Evolutionary conservation across 306 rosid species (phyloP).

Genomic region (Sindora glabra): DNA sequence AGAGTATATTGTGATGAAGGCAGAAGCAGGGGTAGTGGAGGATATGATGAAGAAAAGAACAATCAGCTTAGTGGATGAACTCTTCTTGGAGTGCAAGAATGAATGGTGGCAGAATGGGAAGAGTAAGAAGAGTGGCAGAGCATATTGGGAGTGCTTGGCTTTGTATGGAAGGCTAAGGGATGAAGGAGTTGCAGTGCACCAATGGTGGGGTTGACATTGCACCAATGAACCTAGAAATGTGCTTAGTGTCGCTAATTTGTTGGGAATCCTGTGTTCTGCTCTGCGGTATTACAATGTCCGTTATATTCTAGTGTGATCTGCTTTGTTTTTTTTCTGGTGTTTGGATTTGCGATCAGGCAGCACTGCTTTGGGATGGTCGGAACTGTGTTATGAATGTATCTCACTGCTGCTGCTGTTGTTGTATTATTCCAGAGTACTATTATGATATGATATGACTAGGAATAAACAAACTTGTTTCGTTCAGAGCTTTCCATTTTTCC

Average conservation of each 20-base stretch:
- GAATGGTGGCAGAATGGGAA: constrained; percentile 49
- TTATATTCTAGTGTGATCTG: too few species aligned
- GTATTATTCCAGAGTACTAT: not conserved
- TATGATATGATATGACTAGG: not conserved
- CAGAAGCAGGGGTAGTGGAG: constrained; percentile 53
- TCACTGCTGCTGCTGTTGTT: too few species aligned
- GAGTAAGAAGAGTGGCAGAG: constrained; percentile 30
- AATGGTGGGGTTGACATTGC: constrained; percentile 64
- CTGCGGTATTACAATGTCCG: not conserved
- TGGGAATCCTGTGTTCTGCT: not conserved
- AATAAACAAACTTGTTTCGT: constrained; percentile 6
- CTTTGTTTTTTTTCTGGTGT: not conserved
- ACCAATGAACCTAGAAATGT: not conserved
- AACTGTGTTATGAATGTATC: too few species aligned
- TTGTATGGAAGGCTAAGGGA: constrained; percentile 63
- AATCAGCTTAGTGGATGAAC: constrained; percentile 50
- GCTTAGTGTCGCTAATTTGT: not conserved
- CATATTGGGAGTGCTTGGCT: constrained; percentile 62
- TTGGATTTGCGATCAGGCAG: not conserved
- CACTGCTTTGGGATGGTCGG: not conserved
- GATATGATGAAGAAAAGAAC: constrained; percentile 39
- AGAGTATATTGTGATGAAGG: constrained; percentile 66
- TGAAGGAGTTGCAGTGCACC: constrained; percentile 67
- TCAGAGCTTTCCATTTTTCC: not conserved
- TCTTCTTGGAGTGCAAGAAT: constrained; percentile 62